A percentile compares a stretch with the other conserved stretches of the same genome.
phyloP scores from a whole-genome alignment of 768 basidiomycete genomes.

The Lactarius deliciosus region DNA sequence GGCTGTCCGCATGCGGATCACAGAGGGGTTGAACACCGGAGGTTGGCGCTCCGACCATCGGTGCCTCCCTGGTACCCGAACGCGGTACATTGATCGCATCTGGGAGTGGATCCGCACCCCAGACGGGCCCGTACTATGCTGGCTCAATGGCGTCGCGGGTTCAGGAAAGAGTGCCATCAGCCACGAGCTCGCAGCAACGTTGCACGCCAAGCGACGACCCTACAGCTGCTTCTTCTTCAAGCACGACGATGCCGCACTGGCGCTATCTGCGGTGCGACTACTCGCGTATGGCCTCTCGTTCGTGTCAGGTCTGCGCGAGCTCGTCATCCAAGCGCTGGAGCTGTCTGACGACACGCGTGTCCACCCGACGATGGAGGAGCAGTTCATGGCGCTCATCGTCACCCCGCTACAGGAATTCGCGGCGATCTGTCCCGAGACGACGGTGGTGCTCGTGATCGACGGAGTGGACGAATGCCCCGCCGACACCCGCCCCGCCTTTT shows the following conservation, averaged over 20 bases:
- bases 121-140: conserved; percentile 19
- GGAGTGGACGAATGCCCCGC: conserved; percentile 29
- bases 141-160: conserved; percentile 30
- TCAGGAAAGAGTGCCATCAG: conserved; percentile 30
- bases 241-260: conserved; percentile 18
- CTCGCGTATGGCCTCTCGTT: conserved; percentile 28
- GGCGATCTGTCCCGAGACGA: conserved; percentile 10
- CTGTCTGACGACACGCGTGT: conserved; percentile 9
- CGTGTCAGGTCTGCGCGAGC: conserved; percentile 21
- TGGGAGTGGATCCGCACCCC: conserved; percentile 20
- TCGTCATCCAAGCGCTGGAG: conserved; percentile 17
- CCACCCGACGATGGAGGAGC: conserved; percentile 24
- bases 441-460: conserved; percentile 28
- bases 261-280: conserved; percentile 22
- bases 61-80: conserved; percentile 26
- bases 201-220: conserved; percentile 19
- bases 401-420: conserved; percentile 20
- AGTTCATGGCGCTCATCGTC: conserved; percentile 25
- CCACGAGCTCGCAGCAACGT: conserved; percentile 26
- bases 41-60: conserved; percentile 22
- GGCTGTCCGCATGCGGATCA: conserved; percentile 13
- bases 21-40: conserved; percentile 17
- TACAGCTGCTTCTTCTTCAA: conserved; percentile 31
- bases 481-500: conserved; percentile 17
- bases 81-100: conserved; percentile 22